phyloP scores from a whole-genome alignment of 257 asterid species.

The Nyctanthes arbortristis region DNA sequence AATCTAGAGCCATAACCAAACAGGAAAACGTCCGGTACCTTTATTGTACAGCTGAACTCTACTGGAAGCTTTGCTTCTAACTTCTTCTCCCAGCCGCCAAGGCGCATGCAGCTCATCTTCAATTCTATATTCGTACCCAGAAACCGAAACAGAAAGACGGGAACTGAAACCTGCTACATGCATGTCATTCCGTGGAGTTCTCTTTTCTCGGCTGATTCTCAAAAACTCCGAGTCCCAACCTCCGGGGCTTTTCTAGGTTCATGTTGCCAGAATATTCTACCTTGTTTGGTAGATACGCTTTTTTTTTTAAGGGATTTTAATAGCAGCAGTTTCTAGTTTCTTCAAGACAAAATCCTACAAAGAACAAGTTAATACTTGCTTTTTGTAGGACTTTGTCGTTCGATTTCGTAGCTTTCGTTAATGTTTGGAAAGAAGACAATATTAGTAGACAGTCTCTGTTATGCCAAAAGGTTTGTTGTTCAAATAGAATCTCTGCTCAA shows the following conservation, averaged over 20 bases:
- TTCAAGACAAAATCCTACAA: slow-evolving; percentile 23
- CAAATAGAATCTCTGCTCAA: neutral
- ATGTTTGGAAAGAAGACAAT: neutral
- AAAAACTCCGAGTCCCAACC: neutral
- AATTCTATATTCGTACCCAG: neutral
- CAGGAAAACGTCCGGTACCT: slow-evolving; percentile 23
- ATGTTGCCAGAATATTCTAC: neutral
- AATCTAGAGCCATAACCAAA: slow-evolving; percentile 32
- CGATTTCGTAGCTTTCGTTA: slow-evolving; percentile 1
- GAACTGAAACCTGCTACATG: neutral
- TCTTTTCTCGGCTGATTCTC: neutral
- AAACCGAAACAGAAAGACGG: neutral
- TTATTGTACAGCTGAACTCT: slow-evolving; percentile 35
- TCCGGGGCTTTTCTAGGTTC: neutral
- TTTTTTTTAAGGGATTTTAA: slow-evolving; percentile 4
- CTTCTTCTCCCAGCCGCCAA: slow-evolving; percentile 2
- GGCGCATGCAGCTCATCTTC: neutral
- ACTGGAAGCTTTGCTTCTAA: slow-evolving; percentile 29
- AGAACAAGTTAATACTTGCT: slow-evolving; percentile 22
- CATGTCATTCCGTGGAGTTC: neutral
- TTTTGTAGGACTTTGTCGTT: slow-evolving; percentile 25
- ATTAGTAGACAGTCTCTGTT: slow-evolving; percentile 7
- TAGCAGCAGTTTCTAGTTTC: slow-evolving; percentile 5
- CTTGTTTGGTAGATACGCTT: neutral
- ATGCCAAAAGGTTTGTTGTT: neutral